Evolutionary conservation across 192 early-diverging fungal species (phyloP).

Genomic region (Rhizophlyctis rosea): DNA sequence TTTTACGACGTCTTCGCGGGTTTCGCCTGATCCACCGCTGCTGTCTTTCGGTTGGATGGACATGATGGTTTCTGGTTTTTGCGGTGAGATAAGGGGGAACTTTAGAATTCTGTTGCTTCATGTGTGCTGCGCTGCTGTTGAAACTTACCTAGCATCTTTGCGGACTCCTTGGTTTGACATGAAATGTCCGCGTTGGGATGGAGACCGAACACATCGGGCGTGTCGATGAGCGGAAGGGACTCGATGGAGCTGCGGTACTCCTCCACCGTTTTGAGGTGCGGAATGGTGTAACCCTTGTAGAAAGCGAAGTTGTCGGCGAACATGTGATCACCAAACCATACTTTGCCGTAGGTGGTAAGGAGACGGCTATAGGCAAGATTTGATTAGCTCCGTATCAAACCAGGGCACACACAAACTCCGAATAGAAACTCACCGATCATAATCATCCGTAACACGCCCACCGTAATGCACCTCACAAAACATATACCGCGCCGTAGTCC

Average conservation of each 20-base stretch:
- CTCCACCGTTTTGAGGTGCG: slow-evolving; percentile 61
- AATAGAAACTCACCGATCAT: slow-evolving; percentile 48
- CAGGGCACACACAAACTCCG: background rate
- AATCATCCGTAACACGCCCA: slow-evolving; percentile 64
- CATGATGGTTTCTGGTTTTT: slow-evolving; percentile 54
- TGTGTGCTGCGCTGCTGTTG: too few species aligned
- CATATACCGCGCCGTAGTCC: slow-evolving; percentile 63
- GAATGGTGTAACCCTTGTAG: slow-evolving; percentile 64
- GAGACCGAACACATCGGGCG: slow-evolving; percentile 65
- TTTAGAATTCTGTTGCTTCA: too few species aligned
- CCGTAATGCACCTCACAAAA: slow-evolving; percentile 70
- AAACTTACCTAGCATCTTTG: slow-evolving; percentile 58
- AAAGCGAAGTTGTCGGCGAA: slow-evolving; percentile 61
- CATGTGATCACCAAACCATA: slow-evolving; percentile 71
- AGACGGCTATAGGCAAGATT: slow-evolving; percentile 43
- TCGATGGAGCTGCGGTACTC: slow-evolving; percentile 62
- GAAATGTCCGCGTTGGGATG: slow-evolving; percentile 68
- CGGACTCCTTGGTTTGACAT: slow-evolving; percentile 58
- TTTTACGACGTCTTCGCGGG: slow-evolving; percentile 63
- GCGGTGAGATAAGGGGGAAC: too few species aligned
- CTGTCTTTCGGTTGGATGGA: slow-evolving; percentile 66
- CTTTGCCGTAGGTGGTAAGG: slow-evolving; percentile 58
- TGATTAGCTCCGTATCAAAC: background rate
- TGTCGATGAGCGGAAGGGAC: slow-evolving; percentile 53
- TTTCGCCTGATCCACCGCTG: slow-evolving; percentile 54